Evolutionary conservation across 1,284 basidiomycete genomes (phyloP).

Genomic region (Cystobasidium sp.): DNA sequence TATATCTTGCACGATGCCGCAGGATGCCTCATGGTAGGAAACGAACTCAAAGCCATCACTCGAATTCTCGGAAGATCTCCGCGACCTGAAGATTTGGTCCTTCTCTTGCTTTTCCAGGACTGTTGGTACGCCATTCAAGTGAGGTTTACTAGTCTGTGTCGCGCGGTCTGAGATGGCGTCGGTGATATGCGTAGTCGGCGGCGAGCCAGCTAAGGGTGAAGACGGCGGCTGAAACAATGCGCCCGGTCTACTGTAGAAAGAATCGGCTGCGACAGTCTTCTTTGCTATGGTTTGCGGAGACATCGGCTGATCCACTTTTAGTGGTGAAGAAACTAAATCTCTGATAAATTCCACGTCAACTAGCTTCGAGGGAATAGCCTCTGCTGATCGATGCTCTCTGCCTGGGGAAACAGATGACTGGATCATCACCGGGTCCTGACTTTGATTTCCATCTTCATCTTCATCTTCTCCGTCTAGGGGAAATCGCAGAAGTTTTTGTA

Average conservation of each 20-base stretch:
- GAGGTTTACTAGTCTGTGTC: too few species aligned
- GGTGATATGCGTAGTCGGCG: neutral
- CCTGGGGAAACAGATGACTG: neutral
- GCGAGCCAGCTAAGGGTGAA: neutral
- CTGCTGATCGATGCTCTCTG: neutral
- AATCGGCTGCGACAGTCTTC: neutral
- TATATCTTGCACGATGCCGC: neutral
- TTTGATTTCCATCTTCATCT: neutral
- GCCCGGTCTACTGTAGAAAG: neutral
- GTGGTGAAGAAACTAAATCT: neutral
- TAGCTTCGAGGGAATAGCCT: neutral
- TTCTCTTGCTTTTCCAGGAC: too few species aligned
- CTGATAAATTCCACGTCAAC: neutral
- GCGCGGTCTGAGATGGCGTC: too few species aligned
- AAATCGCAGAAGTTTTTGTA: neutral
- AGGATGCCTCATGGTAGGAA: neutral
- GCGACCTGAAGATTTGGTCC: too few species aligned
- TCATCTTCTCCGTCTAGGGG: neutral
- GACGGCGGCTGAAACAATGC: neutral
- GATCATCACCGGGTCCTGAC: neutral
- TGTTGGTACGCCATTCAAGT: too few species aligned
- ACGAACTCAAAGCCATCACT: conserved; percentile 39
- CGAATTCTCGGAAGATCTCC: neutral
- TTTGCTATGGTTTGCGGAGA: neutral
- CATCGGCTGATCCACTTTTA: neutral